Conservation (phyloP, 1,139 yeast species). For the Hyphopichia fennica region DNA sequence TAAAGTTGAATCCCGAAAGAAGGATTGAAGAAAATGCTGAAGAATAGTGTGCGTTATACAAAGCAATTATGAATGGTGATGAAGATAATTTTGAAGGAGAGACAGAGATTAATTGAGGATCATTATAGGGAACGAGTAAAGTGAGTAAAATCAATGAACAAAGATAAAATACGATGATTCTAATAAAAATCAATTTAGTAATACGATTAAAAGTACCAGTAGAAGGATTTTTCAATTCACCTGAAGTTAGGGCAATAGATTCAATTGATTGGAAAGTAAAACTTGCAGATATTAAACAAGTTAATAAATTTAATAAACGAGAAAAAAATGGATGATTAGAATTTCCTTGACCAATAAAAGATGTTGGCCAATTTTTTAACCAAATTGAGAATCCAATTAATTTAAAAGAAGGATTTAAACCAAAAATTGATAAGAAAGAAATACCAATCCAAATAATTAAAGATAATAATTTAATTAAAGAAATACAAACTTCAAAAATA, state of each 20-base stretch:
- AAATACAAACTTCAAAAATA: slow-evolving; percentile 19
- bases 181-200: slow-evolving; percentile 13
- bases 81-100: slow-evolving; percentile 5
- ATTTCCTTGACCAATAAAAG: slow-evolving; percentile 2
- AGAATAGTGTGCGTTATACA: slow-evolving; percentile 4
- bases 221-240: slow-evolving; percentile 18
- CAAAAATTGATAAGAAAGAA: not conserved
- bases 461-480: slow-evolving; percentile 19
- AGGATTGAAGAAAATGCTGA: slow-evolving; percentile 1
- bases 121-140: slow-evolving; percentile 16
- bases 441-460: slow-evolving; percentile 17
- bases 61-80: slow-evolving; percentile 7
- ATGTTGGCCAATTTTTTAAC: slow-evolving; percentile 1
- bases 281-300: slow-evolving; percentile 28
- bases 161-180: slow-evolving; percentile 17
- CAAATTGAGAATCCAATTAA: not conserved
- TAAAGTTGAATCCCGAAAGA: slow-evolving; percentile 15
- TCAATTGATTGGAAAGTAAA: slow-evolving; percentile 38
- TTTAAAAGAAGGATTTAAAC: not conserved
- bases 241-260: slow-evolving; percentile 31
- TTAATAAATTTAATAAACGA: slow-evolving; percentile 4
- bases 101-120: slow-evolving; percentile 13
- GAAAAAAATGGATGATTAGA: not conserved
- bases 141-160: slow-evolving; percentile 15
- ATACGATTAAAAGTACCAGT: slow-evolving; percentile 11